Base-by-base conservation (phyloP, 805 yeast species). In the Yarrowia phangngaensis region DNA sequence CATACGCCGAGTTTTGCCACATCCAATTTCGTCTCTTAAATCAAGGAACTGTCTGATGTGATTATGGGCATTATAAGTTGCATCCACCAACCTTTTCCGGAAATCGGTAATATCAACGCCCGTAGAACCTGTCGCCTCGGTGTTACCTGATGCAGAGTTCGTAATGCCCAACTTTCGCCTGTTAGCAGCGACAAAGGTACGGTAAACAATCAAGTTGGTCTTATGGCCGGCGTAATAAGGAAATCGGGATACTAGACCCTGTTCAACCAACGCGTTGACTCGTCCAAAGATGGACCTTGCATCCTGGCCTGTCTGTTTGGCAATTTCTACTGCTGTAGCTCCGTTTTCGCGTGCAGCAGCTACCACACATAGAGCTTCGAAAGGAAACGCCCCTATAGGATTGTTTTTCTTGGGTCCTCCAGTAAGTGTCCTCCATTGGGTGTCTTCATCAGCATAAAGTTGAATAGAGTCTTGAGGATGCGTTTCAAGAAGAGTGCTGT, bases 271-370 rank as follows among this genome's bases (percentile, higher is more conserved):
- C 6, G 51, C 22, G 6, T 55, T 55, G 12, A 65, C 57, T 19
- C 73, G 60, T 7, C 69, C 64, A 48, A 59, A 62, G 6, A 69
- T 47, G 3, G 71, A 67, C 15, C 73, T 56, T 1, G 70, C 63
- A 46, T 69, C 73, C 51, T 69, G 73, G 13, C 67, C 66, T 0
- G 71, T 66, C 15, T 51, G 41, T 22, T 57, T 54, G 15, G 68
- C 58, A n/a, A 63, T 58, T 12, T 68, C 70, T 8, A 66, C 58
- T 6, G 60, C 60, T 1, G 69, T 60, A 3, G 66, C 40, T 6
- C 74, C 73, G 8, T 55, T 52, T 48, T 60, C 58, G 53, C 77
- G 58, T 51, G 62, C 51, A 65, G 75, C 58, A 61, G 70, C 60
- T 8, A 68, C 61, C 12, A 60, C 62, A 31, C 66, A 58, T 6